Evolutionary conservation across 2,329 filamentous ascomycete genomes (phyloP).

Genomic region (Talaromyces pinophilus): DNA sequence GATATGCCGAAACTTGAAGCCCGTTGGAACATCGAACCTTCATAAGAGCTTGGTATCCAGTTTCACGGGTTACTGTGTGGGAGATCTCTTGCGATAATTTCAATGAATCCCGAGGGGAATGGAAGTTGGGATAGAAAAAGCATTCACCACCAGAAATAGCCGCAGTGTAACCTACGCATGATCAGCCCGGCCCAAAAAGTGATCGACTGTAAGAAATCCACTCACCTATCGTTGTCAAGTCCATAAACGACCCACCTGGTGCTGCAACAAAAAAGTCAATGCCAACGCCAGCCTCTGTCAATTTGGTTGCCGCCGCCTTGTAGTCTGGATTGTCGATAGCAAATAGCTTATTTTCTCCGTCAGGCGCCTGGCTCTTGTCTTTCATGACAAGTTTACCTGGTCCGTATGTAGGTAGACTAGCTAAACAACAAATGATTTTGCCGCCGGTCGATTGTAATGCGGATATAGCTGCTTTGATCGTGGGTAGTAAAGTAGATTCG

Average conservation of each 20-base stretch:
- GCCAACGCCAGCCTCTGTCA: slow-evolving; percentile 83
- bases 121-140: slow-evolving; percentile 97
- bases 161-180: slow-evolving; percentile 69
- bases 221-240: slow-evolving; percentile 84
- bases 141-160: slow-evolving; percentile 90
- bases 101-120: slow-evolving; percentile 78
- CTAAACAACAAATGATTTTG: slow-evolving; percentile 85
- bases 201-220: slow-evolving; percentile 26
- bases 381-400: slow-evolving; percentile 81
- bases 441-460: slow-evolving; percentile 85
- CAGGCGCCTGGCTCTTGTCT: slow-evolving; percentile 82
- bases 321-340: slow-evolving; percentile 86
- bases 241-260: slow-evolving; percentile 85
- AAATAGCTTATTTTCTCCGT: slow-evolving; percentile 89
- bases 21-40: slow-evolving; percentile 98
- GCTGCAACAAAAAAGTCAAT: slow-evolving; percentile 94
- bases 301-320: slow-evolving; percentile 81
- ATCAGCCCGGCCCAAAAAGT: not conserved
- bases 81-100: slow-evolving; percentile 83
- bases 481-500: slow-evolving; percentile 82
- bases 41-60: slow-evolving; percentile 94
- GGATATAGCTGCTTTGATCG: slow-evolving; percentile 78
- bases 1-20: slow-evolving; percentile 88
- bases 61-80: slow-evolving; percentile 84
- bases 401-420: slow-evolving; percentile 87